These are phyloP conservation scores for Harringtonia lauricola DNA, from an alignment of 2,329 filamentous ascomycete species.

Conservation along the genomic window DNA sequence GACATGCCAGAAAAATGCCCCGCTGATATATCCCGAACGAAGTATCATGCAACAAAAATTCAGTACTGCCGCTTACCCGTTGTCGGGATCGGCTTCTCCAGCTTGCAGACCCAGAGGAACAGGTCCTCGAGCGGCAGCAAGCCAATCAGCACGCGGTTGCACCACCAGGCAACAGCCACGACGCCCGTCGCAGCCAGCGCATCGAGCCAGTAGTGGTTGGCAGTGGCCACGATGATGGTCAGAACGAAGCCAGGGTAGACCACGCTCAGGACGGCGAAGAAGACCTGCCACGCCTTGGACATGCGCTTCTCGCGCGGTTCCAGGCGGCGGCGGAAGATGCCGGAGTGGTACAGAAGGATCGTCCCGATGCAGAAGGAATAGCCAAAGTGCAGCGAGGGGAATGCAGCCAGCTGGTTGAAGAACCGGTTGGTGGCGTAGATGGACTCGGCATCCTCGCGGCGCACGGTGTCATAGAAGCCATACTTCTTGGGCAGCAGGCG, in stretches of 20 bases:
- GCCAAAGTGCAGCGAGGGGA: conserved; percentile 46
- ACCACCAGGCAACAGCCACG: conserved; percentile 46
- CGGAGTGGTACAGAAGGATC: conserved; percentile 40
- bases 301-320: neutral
- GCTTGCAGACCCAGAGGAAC: conserved; percentile 42
- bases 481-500: conserved; percentile 40
- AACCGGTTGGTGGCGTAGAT: conserved; percentile 44
- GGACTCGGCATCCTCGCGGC: conserved; percentile 37
- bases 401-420: conserved; percentile 46
- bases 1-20: too few species aligned
- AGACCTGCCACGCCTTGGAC: neutral
- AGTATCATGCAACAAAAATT: too few species aligned
- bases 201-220: conserved; percentile 55
- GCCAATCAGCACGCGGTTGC: conserved; percentile 42
- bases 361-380: conserved; percentile 44
- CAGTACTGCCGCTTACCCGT: conserved; percentile 16
- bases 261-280: conserved; percentile 26
- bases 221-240: conserved; percentile 47
- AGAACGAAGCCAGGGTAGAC: conserved; percentile 42
- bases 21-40: too few species aligned
- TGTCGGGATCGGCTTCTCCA: conserved; percentile 52
- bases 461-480: conserved; percentile 40
- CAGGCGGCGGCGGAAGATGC: conserved; percentile 27
- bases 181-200: conserved; percentile 52
- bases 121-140: conserved; percentile 54